Conservation (phyloP, 495 filamentous ascomycete species). For the Xylaria telfairii region DNA sequence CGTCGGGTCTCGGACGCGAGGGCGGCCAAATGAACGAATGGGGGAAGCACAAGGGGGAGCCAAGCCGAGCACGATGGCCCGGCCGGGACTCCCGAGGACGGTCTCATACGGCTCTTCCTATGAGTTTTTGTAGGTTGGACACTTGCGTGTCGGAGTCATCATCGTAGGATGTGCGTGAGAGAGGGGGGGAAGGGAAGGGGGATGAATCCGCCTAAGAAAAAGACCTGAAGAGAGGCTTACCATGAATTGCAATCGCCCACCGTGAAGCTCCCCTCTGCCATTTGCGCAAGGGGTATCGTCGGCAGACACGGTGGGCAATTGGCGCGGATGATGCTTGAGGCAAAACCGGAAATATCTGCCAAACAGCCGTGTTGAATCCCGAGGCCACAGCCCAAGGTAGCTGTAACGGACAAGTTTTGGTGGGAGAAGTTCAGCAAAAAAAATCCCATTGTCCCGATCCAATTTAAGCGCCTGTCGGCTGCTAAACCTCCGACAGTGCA, state of each 20-base stretch:
- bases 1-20: constrained; percentile 30
- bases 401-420: background rate
- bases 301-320: constrained; percentile 5
- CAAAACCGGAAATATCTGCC: background rate
- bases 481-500: background rate
- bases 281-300: background rate
- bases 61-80: background rate
- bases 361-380: background rate
- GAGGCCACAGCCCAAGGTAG: background rate
- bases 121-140: constrained; percentile 50
- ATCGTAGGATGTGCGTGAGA: constrained; percentile 37
- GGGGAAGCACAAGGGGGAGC: constrained; percentile 27
- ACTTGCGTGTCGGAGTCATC: constrained; percentile 57
- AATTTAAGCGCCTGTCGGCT: constrained; percentile 4
- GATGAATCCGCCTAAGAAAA: constrained; percentile 18
- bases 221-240: constrained; percentile 21
- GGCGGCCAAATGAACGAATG: constrained; percentile 21
- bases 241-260: background rate
- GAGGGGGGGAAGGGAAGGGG: constrained; percentile 27
- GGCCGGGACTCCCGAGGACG: constrained; percentile 25
- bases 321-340: background rate
- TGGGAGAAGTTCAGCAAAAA: background rate
- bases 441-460: background rate
- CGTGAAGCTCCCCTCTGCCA: background rate
- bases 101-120: constrained; percentile 64